A percentile compares a stretch with the other conserved stretches of the same genome.
These are phyloP conservation scores for Ophiocordyceps polyrhachis-furcata DNA, from an alignment of 2,329 filamentous ascomycete genomes.

Conservation along the genomic window DNA sequence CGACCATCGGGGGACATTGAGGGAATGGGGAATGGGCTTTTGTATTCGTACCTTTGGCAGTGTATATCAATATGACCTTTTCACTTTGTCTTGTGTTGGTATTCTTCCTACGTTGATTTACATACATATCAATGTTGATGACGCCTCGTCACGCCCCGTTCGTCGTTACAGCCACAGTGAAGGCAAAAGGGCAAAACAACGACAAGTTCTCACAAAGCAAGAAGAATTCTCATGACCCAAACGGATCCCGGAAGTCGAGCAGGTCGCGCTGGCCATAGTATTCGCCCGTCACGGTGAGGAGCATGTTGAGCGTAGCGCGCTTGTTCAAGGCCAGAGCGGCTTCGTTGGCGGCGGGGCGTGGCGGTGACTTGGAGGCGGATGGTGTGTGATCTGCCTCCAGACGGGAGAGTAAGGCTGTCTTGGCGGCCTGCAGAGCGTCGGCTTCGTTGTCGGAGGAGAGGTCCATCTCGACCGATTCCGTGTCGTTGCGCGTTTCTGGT, in stretches of 20 bases:
- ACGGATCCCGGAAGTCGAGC: slow-evolving; percentile 52
- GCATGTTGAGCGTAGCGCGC: slow-evolving; percentile 75
- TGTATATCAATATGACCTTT: too few relatives aligned
- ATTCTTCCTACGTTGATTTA: too few relatives aligned
- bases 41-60: too few relatives aligned
- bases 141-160: too few relatives aligned
- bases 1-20: too few relatives aligned
- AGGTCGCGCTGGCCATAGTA: slow-evolving; percentile 80
- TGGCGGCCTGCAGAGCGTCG: slow-evolving; percentile 26
- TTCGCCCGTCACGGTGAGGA: slow-evolving; percentile 72
- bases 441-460: slow-evolving; percentile 17
- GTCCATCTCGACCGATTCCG: slow-evolving; percentile 24
- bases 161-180: too few relatives aligned
- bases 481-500: slow-evolving; percentile 2
- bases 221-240: slow-evolving; percentile 14
- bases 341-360: slow-evolving; percentile 7
- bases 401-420: slow-evolving; percentile 26
- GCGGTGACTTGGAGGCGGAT: neutral
- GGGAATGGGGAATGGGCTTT: too few relatives aligned
- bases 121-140: too few relatives aligned
- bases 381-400: slow-evolving; percentile 12
- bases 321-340: slow-evolving; percentile 25
- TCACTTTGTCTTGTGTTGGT: too few relatives aligned
- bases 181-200: too few relatives aligned
- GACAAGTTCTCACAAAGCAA: neutral